These are phyloP conservation scores for Geotrichum cucujoidarum DNA, from an alignment of 1,139 yeast species.

Conservation along the genomic window DNA sequence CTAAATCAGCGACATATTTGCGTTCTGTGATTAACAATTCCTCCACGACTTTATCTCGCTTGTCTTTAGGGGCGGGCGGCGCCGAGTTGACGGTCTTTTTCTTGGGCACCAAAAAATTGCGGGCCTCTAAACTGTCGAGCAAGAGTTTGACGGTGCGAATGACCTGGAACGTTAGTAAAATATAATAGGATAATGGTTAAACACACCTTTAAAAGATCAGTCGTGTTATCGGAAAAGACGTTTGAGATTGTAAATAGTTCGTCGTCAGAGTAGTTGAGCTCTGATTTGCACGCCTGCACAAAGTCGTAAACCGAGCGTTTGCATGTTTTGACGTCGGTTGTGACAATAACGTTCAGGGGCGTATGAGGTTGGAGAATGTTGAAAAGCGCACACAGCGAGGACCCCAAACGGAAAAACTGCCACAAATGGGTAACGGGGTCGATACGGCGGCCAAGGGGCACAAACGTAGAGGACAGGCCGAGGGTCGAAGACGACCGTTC, in stretches of 20 bases:
- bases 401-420: slow-evolving; percentile 86
- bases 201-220: slow-evolving; percentile 56
- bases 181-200: neutral
- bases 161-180: slow-evolving; percentile 37
- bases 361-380: slow-evolving; percentile 46
- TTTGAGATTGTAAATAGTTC: slow-evolving; percentile 85
- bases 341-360: slow-evolving; percentile 39
- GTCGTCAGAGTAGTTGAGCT: slow-evolving; percentile 70
- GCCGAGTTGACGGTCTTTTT: slow-evolving; percentile 6
- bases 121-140: slow-evolving; percentile 40
- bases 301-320: slow-evolving; percentile 89
- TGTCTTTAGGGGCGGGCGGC: slow-evolving; percentile 21
- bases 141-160: slow-evolving; percentile 64
- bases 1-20: slow-evolving; percentile 86
- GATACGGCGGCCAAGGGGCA: slow-evolving; percentile 34
- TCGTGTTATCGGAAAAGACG: slow-evolving; percentile 77
- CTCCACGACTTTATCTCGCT: slow-evolving; percentile 67
- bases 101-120: slow-evolving; percentile 22
- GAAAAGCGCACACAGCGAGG: slow-evolving; percentile 81
- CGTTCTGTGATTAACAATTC: slow-evolving; percentile 88
- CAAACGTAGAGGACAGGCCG: slow-evolving; percentile 14
- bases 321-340: slow-evolving; percentile 67
- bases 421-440: slow-evolving; percentile 93
- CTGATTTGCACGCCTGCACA: slow-evolving; percentile 76
- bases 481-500: slow-evolving; percentile 9